Base-by-base conservation (phyloP, 768 basidiomycete species). In the Suillus ampliporus region DNA sequence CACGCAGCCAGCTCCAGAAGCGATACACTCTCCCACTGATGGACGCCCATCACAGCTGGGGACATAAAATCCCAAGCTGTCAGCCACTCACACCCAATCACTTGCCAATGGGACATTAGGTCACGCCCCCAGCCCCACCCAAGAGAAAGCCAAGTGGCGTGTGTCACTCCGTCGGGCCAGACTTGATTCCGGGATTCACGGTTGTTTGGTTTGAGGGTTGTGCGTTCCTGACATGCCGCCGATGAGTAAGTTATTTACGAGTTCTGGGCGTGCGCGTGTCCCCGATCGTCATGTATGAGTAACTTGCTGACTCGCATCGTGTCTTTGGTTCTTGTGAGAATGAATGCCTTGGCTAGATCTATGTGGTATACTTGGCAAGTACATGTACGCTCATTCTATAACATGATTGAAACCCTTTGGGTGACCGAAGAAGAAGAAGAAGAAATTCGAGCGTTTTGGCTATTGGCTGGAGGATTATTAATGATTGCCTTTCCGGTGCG, bases 121-220 rank as follows among this genome's bases (percentile, higher is more conserved):
- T 50, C 48, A 50, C 48, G 28, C 48, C 48, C 48, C 48, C 48
- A 50, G 19, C 48, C 31, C 48, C 48, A 48, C 8, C 26, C 47
- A 8, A 47, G 46, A 23, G 13, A 47, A 47, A 26, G 14, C 3
- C 47, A 48, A 26, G 47, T 23, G 14, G 4, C 31, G 6, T 31
- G 31, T 31, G 31, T 31, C 31, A 3, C 23, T 28, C 26, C 23
- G 47, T 26, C 47, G 14, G 47, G 23, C 47, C 15, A 23, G 47
- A 47, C 14, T 8, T 28, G 8, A 50, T 50, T 50, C 26, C 15
- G 15, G 15, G 48, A 50, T 50, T 50, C 9, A 26, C 48, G 48
- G 26, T 31, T 28, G 31, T 31, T 31, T 31, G 31, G 31, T 31
- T 6, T 31, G 31, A 50, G 48, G 48, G 48, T 50, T 31, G 23